phyloP scores from a whole-genome alignment of 768 basidiomycete genomes.

The Holtermanniella nyarrowii region DNA sequence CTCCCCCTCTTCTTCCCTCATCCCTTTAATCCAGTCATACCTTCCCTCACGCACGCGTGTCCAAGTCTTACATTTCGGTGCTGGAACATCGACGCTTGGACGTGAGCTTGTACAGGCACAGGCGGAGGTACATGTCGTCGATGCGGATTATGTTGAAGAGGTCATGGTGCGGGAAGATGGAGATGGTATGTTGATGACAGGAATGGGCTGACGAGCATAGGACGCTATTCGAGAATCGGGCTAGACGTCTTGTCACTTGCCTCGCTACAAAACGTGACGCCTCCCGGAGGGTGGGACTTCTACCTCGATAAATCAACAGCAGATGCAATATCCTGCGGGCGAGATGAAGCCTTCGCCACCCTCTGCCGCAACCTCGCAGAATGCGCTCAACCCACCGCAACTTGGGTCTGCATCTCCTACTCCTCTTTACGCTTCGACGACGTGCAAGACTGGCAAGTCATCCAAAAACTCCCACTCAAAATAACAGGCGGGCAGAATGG shows the following conservation, averaged over 20 bases:
- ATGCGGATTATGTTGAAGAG: slow-evolving; percentile 24
- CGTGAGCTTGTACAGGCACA: background rate
- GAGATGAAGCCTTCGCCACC: slow-evolving; percentile 5
- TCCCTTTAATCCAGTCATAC: slow-evolving; percentile 9
- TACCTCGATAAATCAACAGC: slow-evolving; percentile 31
- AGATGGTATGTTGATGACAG: background rate
- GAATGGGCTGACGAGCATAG: background rate
- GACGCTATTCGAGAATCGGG: background rate
- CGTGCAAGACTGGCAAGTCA: slow-evolving; percentile 6
- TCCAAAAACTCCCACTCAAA: background rate
- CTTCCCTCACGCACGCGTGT: background rate
- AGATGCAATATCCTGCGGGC: slow-evolving; percentile 32
- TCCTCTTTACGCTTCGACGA: slow-evolving; percentile 11
- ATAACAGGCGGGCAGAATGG: background rate
- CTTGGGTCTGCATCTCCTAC: slow-evolving; percentile 20
- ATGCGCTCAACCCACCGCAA: slow-evolving; percentile 2
- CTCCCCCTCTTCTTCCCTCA: slow-evolving; percentile 1
- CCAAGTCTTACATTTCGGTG: slow-evolving; percentile 28
- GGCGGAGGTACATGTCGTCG: slow-evolving; percentile 10
- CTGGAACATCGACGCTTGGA: slow-evolving; percentile 22
- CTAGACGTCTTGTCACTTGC: slow-evolving; percentile 1
- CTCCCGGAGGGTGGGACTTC: slow-evolving; percentile 14
- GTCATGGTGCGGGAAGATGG: background rate
- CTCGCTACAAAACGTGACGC: background rate
- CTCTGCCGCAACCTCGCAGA: slow-evolving; percentile 11